Conservation (phyloP, 805 yeast genomes). For the Zygosaccharomyces siamensis region DNA sequence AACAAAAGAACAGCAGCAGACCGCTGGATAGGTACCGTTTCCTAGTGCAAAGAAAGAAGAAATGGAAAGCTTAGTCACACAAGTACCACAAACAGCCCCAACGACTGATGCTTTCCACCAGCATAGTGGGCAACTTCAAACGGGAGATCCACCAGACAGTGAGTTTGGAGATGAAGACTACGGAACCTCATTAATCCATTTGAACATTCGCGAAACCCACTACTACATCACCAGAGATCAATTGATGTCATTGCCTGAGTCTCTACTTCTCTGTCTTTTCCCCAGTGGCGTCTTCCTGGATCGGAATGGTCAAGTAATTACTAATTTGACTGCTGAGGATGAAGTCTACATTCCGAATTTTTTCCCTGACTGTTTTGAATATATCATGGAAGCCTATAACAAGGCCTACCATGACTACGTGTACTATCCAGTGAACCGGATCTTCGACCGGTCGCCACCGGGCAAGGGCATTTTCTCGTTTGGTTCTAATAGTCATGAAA, state of each 20-base stretch:
- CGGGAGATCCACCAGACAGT: neutral
- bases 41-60: neutral
- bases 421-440: conserved; percentile 37
- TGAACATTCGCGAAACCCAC: conserved; percentile 68
- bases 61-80: conserved; percentile 1
- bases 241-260: conserved; percentile 87
- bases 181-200: conserved; percentile 58
- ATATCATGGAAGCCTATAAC: conserved; percentile 68
- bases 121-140: neutral
- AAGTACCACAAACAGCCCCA: neutral
- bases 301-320: conserved; percentile 67
- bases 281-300: conserved; percentile 89
- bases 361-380: conserved; percentile 80
- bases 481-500: conserved; percentile 13
- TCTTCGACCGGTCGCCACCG: conserved; percentile 30
- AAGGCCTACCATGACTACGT: conserved; percentile 60
- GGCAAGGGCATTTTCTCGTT: conserved; percentile 29
- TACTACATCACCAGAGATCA: conserved; percentile 84
- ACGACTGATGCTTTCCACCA: neutral
- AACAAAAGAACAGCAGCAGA: neutral
- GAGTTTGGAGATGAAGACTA: conserved; percentile 32
- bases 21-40: too few species aligned
- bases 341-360: conserved; percentile 72
- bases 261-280: conserved; percentile 76
- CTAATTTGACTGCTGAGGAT: conserved; percentile 74